These are phyloP conservation scores for Trametes versicolor DNA, from an alignment of 1,284 basidiomycete species.

Conservation along the genomic window DNA sequence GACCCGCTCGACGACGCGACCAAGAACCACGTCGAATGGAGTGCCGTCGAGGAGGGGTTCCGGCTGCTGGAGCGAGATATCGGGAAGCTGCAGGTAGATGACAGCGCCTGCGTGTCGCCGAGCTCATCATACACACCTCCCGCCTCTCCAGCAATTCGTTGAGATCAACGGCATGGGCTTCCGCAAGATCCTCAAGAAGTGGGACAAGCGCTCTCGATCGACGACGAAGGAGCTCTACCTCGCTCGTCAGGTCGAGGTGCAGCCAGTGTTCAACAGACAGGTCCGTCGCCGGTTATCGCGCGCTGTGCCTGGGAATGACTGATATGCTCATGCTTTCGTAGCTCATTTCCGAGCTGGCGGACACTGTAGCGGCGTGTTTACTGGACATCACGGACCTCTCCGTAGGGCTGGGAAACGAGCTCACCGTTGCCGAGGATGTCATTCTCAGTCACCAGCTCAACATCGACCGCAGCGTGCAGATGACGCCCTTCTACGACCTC, in stretches of 20 bases:
- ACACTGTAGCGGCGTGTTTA: conserved; percentile 94
- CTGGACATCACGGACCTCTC: conserved; percentile 91
- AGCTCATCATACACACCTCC: conserved; percentile 37
- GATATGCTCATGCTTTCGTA: conserved; percentile 39
- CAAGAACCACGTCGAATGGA: conserved; percentile 88
- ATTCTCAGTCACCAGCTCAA: conserved; percentile 79
- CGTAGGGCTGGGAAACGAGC: conserved; percentile 78
- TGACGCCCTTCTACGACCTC: conserved; percentile 86
- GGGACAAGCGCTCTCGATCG: conserved; percentile 96
- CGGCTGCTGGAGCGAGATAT: conserved; percentile 94
- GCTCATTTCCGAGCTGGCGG: conserved; percentile 96
- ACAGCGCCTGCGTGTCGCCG: conserved; percentile 28
- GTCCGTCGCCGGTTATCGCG: conserved; percentile 50
- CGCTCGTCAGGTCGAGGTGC: conserved; percentile 96
- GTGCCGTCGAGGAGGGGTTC: conserved; percentile 95
- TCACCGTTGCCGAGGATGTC: conserved; percentile 54
- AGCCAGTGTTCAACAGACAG: conserved; percentile 98
- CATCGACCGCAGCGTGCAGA: conserved; percentile 65
- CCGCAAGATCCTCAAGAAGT: conserved; percentile 98
- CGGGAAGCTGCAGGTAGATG: conserved; percentile 89
- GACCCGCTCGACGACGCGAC: conserved; percentile 64
- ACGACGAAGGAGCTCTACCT: conserved; percentile 97
- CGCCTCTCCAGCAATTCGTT: conserved; percentile 83
- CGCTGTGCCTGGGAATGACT: not conserved
- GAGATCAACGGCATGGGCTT: conserved; percentile 99